Conservation (phyloP, 2,329 filamentous ascomycete genomes). For the Fusarium torreyae region DNA sequence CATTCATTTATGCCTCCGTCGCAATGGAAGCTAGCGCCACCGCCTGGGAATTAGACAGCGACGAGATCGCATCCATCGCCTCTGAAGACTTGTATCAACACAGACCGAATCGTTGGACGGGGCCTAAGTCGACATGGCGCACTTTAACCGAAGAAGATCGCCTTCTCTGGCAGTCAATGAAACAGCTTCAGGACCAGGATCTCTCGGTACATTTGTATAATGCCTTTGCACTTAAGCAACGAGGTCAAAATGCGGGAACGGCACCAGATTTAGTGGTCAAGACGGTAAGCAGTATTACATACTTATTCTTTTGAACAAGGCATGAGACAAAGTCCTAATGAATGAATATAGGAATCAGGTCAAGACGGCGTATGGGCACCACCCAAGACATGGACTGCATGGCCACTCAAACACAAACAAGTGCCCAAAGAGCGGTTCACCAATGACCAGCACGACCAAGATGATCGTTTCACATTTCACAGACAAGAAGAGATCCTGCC, state of each 20-base stretch:
- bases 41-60: constrained; percentile 62
- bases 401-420: constrained; percentile 77
- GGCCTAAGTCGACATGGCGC: constrained; percentile 77
- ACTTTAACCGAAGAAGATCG: constrained; percentile 74
- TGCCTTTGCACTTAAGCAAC: constrained; percentile 75
- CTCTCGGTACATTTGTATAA: constrained; percentile 85
- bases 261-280: constrained; percentile 50
- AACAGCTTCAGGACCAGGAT: constrained; percentile 75
- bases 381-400: constrained; percentile 82
- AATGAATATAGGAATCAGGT: constrained; percentile 48
- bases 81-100: constrained; percentile 63
- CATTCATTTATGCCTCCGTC: background rate
- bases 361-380: constrained; percentile 63
- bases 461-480: constrained; percentile 68
- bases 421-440: constrained; percentile 73
- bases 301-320: background rate
- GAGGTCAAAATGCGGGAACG: constrained; percentile 47
- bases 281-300: constrained; percentile 44
- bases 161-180: constrained; percentile 73
- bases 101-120: constrained; percentile 82
- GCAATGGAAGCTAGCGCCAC: constrained; percentile 45
- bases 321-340: background rate
- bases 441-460: constrained; percentile 61
- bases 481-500: constrained; percentile 62
- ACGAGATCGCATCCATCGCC: constrained; percentile 63